These are phyloP conservation scores for Quillaja saponaria DNA, from an alignment of 306 rosid genomes.

Conservation along the genomic window DNA sequence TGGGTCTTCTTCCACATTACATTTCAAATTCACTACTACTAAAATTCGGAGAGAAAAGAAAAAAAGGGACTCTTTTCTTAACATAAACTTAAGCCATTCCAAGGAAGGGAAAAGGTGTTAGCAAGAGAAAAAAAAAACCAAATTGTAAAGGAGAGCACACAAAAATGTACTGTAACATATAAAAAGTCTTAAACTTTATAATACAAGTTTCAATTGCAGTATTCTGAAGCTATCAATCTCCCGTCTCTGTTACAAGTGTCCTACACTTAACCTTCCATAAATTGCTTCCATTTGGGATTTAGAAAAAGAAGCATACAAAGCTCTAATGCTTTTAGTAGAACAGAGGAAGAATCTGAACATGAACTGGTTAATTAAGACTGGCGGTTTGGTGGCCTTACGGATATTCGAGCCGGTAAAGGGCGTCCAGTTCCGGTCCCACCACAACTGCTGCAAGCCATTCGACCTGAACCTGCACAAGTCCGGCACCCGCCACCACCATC, in stretches of 20 bases:
- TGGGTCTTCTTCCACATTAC: too few relatives aligned
- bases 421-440: conserved; percentile 91
- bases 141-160: background rate
- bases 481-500: conserved; percentile 83
- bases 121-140: too few relatives aligned
- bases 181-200: background rate
- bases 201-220: conserved; percentile 20
- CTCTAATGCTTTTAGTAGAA: background rate
- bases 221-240: conserved; percentile 8
- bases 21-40: too few relatives aligned
- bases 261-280: conserved; percentile 30
- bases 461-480: conserved; percentile 84
- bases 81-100: too few relatives aligned
- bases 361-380: conserved; percentile 43
- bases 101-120: too few relatives aligned
- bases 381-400: conserved; percentile 49
- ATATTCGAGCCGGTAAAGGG: conserved; percentile 65
- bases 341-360: background rate
- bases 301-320: background rate
- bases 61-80: too few relatives aligned
- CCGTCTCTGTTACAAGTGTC: conserved; percentile 24
- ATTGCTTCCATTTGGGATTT: background rate
- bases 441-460: conserved; percentile 70
- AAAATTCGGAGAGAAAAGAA: too few relatives aligned
- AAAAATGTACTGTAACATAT: background rate